Conservation (phyloP, 371 early-diverging fungal genomes). For the Mortierella sp. region DNA sequence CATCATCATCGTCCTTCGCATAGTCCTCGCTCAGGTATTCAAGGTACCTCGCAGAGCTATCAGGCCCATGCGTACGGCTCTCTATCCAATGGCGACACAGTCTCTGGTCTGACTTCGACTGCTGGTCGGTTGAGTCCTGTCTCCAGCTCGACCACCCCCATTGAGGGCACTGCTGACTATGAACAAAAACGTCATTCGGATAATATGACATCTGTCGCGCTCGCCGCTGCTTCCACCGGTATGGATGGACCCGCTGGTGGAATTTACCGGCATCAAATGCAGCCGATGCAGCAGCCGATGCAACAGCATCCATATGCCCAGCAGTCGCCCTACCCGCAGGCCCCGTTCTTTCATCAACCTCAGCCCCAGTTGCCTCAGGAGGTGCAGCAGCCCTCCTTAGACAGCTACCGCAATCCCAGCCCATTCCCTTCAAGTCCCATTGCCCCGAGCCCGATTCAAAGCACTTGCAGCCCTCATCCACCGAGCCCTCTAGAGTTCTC, state of each 20-base stretch:
- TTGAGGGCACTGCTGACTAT: constrained; percentile 8
- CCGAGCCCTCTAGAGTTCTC: constrained; percentile 50
- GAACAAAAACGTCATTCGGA: constrained; percentile 32
- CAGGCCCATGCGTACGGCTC: background rate
- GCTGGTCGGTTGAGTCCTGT: constrained; percentile 30
- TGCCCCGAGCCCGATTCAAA: constrained; percentile 36
- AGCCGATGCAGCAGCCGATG: constrained; percentile 10
- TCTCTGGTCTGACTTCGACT: constrained; percentile 3
- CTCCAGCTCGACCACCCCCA: constrained; percentile 12
- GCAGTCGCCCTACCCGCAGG: constrained; percentile 46
- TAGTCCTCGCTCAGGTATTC: constrained; percentile 10
- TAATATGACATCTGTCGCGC: constrained; percentile 1
- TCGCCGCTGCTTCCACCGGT: background rate
- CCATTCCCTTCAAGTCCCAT: constrained; percentile 37
- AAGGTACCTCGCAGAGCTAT: background rate
- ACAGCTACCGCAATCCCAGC: constrained; percentile 26
- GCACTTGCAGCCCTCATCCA: constrained; percentile 26
- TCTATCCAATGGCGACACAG: constrained; percentile 9
- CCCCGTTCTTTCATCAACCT: constrained; percentile 21
- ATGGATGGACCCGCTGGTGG: constrained; percentile 5
- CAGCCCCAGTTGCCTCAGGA: constrained; percentile 18
- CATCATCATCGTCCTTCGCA: constrained; percentile 6
- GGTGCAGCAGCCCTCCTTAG: constrained; percentile 13
- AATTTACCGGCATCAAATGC: constrained; percentile 20
- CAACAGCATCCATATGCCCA: constrained; percentile 33